Percentiles rank a stretch among this genome's conserved stretches.
Conservation (phyloP, 2,329 filamentous ascomycete species). For the Coniochaeta sp. region DNA sequence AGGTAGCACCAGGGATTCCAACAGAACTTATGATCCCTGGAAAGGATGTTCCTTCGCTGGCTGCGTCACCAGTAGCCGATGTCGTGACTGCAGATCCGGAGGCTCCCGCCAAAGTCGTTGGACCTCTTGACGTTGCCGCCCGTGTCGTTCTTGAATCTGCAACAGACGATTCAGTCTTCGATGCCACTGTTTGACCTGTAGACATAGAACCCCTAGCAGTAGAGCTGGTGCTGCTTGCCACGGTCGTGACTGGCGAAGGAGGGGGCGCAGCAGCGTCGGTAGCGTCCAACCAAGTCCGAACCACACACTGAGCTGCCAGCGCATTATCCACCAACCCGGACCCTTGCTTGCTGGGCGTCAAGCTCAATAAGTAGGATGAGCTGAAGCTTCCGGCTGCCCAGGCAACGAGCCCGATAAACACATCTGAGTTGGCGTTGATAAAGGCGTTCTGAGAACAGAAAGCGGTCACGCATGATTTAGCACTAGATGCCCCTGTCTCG, state of each 20-base stretch:
- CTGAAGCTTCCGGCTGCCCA: slow-evolving; percentile 40
- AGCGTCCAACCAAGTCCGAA: slow-evolving; percentile 25
- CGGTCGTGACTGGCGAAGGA: not conserved
- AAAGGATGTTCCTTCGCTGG: not conserved
- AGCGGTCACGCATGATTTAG: slow-evolving; percentile 30
- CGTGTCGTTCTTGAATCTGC: not conserved
- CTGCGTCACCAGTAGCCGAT: not conserved
- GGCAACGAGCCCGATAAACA: slow-evolving; percentile 36
- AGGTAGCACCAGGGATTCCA: not conserved
- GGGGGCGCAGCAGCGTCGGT: not conserved
- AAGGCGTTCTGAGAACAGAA: slow-evolving; percentile 40
- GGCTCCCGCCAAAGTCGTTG: not conserved
- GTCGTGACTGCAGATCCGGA: not conserved
- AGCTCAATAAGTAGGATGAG: slow-evolving; percentile 30
- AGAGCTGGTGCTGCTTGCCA: not conserved
- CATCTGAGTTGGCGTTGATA: slow-evolving; percentile 37
- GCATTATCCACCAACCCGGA: slow-evolving; percentile 27
- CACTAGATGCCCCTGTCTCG: slow-evolving; percentile 43
- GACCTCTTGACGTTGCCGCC: not conserved
- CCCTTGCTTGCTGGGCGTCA: slow-evolving; percentile 28
- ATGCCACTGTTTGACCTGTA: not conserved
- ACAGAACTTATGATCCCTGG: too few relatives aligned
- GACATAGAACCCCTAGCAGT: not conserved
- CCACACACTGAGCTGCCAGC: slow-evolving; percentile 34
- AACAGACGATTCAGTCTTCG: not conserved